Evolutionary conservation across 1,139 yeast genomes (phyloP), one percentile per base, ranked within the genome.

Genomic region (Arxiozyma heterogenica): DNA sequence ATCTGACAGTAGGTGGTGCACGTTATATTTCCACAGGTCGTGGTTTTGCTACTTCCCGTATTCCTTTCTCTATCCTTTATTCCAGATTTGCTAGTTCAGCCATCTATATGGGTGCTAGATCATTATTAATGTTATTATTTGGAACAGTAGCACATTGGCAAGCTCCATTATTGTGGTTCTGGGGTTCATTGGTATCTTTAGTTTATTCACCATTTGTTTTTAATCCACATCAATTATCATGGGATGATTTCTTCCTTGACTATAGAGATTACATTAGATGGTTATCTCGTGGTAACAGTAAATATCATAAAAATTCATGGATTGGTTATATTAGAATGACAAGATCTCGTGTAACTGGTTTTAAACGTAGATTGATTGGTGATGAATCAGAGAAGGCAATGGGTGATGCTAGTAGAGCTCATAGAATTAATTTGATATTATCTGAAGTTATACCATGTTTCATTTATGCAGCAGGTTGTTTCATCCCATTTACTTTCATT

Each of bases 291-390:
- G 98, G 98, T 81, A 94, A 94, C 77, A 86, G 94, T 68, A 89
- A 91, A 74, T 93, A 96, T 93, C 98, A 94, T 76, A 86, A 95
- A 79, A 93, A 93, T 78, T 94, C 98, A 20, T 93, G 99, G 99
- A 91, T 94, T 72, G 98, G 98, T 60, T 93, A 90, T 72, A 87
- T 91, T 59, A 85, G 98, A 75, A 81, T 91, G 75, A 82, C 95
- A 21, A 86, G 99, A 81, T 89, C 98, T 49, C 87, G 98, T 76
- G 79, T 93, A 61, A 93, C 98, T 62, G 99, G 99, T 79, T 91
- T 87, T 86, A 93, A 93, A 82, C 82, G 96, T 67, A 89, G 88
- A 77, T 76, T 86, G 65, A 78, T 77, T 53, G 95, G 95, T 61
- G 95, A 89, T 67, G 82, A 82, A 61, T 86, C 95, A 59, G 98